These are phyloP conservation scores for Candida yuanshanica DNA, from an alignment of 805 yeast species.

Conservation along the genomic window DNA sequence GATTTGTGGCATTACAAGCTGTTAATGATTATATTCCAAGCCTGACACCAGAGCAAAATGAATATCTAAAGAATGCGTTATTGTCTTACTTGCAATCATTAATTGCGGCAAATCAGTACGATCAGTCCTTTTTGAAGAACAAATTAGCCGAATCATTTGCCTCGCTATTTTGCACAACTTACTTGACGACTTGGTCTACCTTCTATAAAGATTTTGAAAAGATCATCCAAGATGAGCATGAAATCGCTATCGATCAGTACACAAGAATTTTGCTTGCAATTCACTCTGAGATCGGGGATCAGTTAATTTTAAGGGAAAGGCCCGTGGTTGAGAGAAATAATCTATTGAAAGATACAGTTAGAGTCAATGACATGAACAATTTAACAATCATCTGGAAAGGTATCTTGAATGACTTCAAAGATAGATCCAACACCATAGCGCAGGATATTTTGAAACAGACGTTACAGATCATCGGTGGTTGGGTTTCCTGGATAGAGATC, in stretches of 20 bases:
- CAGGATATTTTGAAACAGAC: conserved; percentile 50
- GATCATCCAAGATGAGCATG: conserved; percentile 27
- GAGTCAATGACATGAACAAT: conserved; percentile 66
- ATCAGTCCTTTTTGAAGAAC: conserved; percentile 44
- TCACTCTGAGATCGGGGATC: conserved; percentile 93
- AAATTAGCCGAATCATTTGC: conserved; percentile 53
- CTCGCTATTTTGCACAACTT: conserved; percentile 43
- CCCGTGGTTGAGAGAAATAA: conserved; percentile 60
- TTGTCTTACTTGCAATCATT: conserved; percentile 15
- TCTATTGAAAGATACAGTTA: conserved; percentile 72
- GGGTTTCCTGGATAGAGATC: conserved; percentile 77
- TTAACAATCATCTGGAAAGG: conserved; percentile 66
- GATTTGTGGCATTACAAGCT: conserved; percentile 26
- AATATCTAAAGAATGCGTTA: conserved; percentile 21
- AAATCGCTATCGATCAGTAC: conserved; percentile 53
- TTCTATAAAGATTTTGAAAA: conserved; percentile 45
- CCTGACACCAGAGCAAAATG: conserved; percentile 13
- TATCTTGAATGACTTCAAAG: conserved; percentile 37
- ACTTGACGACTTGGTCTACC: conserved; percentile 42
- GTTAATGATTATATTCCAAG: conserved; percentile 20
- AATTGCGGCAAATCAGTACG: conserved; percentile 17
- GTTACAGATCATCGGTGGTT: conserved; percentile 69
- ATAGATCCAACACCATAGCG: conserved; percentile 23
- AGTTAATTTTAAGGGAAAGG: conserved; percentile 66
- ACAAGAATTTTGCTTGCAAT: conserved; percentile 66